Conservation (phyloP, 352 stramenopile species). For the Globisporangium irregulare region DNA sequence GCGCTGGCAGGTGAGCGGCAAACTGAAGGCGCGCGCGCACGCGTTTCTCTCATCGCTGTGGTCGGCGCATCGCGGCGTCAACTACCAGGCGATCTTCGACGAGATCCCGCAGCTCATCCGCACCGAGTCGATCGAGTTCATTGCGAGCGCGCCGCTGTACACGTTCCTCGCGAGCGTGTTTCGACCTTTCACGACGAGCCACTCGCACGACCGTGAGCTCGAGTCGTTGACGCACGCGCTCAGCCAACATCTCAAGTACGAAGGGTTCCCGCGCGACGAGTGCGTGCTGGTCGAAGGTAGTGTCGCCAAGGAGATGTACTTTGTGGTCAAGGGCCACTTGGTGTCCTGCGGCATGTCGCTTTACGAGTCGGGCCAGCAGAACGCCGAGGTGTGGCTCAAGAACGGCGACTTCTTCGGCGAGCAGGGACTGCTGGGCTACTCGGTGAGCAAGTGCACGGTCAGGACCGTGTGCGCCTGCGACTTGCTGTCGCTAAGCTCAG, state of each 20-base stretch:
- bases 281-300: constrained; percentile 42
- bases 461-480: constrained; percentile 48
- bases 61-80: constrained; percentile 55
- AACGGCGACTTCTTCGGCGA: constrained; percentile 54
- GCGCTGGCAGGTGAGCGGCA: constrained; percentile 38
- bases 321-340: constrained; percentile 51
- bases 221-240: constrained; percentile 20
- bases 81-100: constrained; percentile 55
- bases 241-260: constrained; percentile 37
- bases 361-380: background rate
- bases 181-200: constrained; percentile 27
- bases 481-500: constrained; percentile 40
- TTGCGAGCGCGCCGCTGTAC: constrained; percentile 36
- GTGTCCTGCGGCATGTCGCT: constrained; percentile 15
- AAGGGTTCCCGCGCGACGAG: constrained; percentile 48
- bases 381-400: constrained; percentile 15
- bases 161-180: constrained; percentile 44
- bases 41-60: constrained; percentile 53
- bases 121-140: constrained; percentile 45
- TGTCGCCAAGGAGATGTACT: constrained; percentile 49
- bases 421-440: constrained; percentile 36
- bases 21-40: constrained; percentile 36
- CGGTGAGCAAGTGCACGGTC: constrained; percentile 42
- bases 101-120: constrained; percentile 49
- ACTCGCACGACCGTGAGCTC: constrained; percentile 20